These are phyloP conservation scores for Wickerhamomyces subpelliculosus DNA, from an alignment of 805 yeast genomes.

Conservation along the genomic window DNA sequence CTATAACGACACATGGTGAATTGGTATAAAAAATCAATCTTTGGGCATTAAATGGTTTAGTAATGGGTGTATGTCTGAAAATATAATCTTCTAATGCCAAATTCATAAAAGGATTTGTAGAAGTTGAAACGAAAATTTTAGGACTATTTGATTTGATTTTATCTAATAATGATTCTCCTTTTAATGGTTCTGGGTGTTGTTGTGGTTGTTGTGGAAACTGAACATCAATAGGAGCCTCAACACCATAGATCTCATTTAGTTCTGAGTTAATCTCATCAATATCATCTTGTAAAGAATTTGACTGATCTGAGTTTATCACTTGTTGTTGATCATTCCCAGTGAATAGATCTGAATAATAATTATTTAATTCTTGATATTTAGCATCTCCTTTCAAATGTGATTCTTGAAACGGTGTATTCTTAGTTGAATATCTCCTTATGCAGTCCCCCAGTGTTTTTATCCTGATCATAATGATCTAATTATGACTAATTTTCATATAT, in stretches of 20 bases:
- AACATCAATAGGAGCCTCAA: slow-evolving; percentile 1
- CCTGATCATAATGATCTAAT: too few relatives aligned
- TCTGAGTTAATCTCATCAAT: slow-evolving; percentile 29
- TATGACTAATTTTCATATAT: too few relatives aligned
- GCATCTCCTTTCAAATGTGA: slow-evolving; percentile 11
- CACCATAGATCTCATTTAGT: slow-evolving; percentile 22
- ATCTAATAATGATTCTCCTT: slow-evolving; percentile 13
- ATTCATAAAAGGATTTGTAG: slow-evolving; percentile 65
- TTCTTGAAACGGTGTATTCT: slow-evolving; percentile 3
- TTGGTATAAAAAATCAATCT: slow-evolving; percentile 71
- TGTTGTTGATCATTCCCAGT: slow-evolving; percentile 5
- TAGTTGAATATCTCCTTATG: slow-evolving; percentile 10
- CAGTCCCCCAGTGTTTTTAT: background rate
- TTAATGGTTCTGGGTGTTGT: background rate
- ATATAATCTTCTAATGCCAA: slow-evolving; percentile 78
- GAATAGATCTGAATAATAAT: slow-evolving; percentile 30
- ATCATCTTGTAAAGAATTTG: slow-evolving; percentile 13
- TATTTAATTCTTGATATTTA: slow-evolving; percentile 26
- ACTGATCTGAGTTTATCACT: background rate
- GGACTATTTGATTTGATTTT: slow-evolving; percentile 29
- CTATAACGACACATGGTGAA: slow-evolving; percentile 83
- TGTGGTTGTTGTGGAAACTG: background rate
- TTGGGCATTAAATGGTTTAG: slow-evolving; percentile 24
- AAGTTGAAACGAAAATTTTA: slow-evolving; percentile 48
- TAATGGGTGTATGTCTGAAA: slow-evolving; percentile 54